Percentiles rank a stretch among this genome's conserved stretches.
These are phyloP conservation scores for Firmiana major DNA, from an alignment of 345 rosid species.

Conservation along the genomic window DNA sequence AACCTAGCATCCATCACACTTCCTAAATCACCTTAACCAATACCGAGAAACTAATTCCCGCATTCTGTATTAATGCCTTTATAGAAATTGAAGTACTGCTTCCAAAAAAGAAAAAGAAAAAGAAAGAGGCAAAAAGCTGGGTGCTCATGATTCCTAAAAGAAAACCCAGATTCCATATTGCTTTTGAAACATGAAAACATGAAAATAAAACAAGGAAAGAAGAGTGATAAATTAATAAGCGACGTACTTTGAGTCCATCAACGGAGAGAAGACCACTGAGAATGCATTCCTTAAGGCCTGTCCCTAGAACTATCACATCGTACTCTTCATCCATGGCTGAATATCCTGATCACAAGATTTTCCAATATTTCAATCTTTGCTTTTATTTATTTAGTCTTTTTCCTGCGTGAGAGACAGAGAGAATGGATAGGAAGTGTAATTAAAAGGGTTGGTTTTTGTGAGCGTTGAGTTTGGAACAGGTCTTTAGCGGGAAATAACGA, in stretches of 20 bases:
- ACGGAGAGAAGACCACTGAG: constrained; percentile 94
- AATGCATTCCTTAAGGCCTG: constrained; percentile 94
- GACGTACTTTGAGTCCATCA: constrained; percentile 77
- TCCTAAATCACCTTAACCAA: background rate
- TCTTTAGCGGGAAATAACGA: constrained; percentile 36
- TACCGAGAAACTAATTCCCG: background rate
- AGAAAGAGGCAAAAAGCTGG: background rate
- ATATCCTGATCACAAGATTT: background rate
- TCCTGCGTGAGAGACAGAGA: background rate
- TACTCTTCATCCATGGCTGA: constrained; percentile 81
- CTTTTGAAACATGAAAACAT: background rate
- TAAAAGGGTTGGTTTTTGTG: background rate
- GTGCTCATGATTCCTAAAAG: background rate
- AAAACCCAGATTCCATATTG: background rate
- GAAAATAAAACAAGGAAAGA: background rate
- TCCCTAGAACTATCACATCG: constrained; percentile 93
- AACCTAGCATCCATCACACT: background rate
- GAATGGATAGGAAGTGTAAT: background rate
- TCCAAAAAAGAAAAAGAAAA: background rate
- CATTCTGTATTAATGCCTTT: background rate
- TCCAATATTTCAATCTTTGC: background rate
- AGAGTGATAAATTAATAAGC: background rate
- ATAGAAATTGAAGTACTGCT: background rate
- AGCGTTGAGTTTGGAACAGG: constrained; percentile 23
- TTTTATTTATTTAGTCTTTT: background rate